phyloP scores from a whole-genome alignment of 805 yeast species.

The Lipomyces sp. region DNA sequence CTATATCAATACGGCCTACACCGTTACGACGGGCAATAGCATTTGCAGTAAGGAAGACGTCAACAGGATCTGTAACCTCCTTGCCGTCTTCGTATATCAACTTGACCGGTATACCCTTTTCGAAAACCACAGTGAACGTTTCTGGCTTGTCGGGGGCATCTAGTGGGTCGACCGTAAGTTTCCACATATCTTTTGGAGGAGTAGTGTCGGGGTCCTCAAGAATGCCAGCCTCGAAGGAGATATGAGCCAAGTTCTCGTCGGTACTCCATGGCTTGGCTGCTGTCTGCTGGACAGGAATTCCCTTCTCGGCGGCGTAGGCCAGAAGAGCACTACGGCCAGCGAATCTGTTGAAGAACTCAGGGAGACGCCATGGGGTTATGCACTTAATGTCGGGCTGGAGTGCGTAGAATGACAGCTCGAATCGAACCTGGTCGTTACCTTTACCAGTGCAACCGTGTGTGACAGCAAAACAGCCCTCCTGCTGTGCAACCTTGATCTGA shows the following conservation, averaged over 20 bases:
- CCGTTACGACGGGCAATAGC: conserved; percentile 98
- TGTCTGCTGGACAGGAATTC: conserved; percentile 94
- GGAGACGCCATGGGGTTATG: conserved; percentile 99
- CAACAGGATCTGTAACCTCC: conserved; percentile 82
- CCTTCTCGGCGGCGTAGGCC: conserved; percentile 90
- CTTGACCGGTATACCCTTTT: conserved; percentile 86
- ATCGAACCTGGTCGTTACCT: conserved; percentile 99
- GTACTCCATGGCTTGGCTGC: conserved; percentile 99
- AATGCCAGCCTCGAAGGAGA: conserved; percentile 99
- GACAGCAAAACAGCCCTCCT: conserved; percentile 97
- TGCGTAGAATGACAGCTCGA: conserved; percentile 95
- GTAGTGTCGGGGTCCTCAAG: conserved; percentile 98
- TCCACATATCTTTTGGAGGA: conserved; percentile 99
- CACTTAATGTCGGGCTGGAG: conserved; percentile 95
- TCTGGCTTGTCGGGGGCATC: conserved; percentile 97
- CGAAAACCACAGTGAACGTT: conserved; percentile 79
- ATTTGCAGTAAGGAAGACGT: conserved; percentile 89
- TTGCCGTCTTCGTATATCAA: conserved; percentile 65
- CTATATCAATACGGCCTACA: conserved; percentile 99
- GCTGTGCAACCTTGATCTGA: conserved; percentile 94
- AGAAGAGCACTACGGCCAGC: conserved; percentile 97
- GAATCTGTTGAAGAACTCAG: conserved; percentile 89
- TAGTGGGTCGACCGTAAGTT: conserved; percentile 90
- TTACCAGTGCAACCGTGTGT: conserved; percentile 99
- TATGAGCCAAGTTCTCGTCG: conserved; percentile 98